phyloP scores from a whole-genome alignment of 2,329 filamentous ascomycete species.

The Talaromyces atroroseus region DNA sequence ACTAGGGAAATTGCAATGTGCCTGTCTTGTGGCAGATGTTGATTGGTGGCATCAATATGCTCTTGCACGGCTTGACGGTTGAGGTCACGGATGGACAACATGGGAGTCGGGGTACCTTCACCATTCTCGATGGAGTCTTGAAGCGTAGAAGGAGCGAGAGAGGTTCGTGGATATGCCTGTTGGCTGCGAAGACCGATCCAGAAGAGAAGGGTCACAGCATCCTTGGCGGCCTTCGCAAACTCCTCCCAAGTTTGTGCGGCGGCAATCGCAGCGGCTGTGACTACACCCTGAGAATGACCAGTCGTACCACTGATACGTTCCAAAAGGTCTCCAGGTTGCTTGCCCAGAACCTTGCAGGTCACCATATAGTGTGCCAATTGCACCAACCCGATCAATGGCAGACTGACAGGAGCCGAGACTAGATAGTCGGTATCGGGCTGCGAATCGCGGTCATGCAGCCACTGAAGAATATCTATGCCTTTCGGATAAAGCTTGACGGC shows the following conservation, averaged over 20 bases:
- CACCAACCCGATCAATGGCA: slow-evolving; percentile 91
- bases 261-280: slow-evolving; percentile 86
- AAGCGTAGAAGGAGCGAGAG: slow-evolving; percentile 80
- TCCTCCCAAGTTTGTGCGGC: slow-evolving; percentile 90
- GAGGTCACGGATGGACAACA: slow-evolving; percentile 95
- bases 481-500: slow-evolving; percentile 96
- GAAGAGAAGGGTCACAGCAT: slow-evolving; percentile 88
- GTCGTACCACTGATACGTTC: slow-evolving; percentile 82
- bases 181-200: slow-evolving; percentile 98
- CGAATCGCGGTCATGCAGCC: slow-evolving; percentile 82
- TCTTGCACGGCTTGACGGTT: slow-evolving; percentile 84
- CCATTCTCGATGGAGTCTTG: slow-evolving; percentile 91
- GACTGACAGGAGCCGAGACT: slow-evolving; percentile 88
- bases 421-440: slow-evolving; percentile 93
- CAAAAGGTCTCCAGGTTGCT: slow-evolving; percentile 80
- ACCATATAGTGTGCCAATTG: slow-evolving; percentile 95
- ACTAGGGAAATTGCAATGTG: slow-evolving; percentile 94
- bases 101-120: slow-evolving; percentile 91
- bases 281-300: slow-evolving; percentile 93
- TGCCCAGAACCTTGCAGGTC: slow-evolving; percentile 83
- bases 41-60: slow-evolving; percentile 94
- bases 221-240: slow-evolving; percentile 71
- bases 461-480: slow-evolving; percentile 89
- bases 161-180: slow-evolving; percentile 93
- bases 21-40: slow-evolving; percentile 85